phyloP scores from a whole-genome alignment of 441 rosid species.

The Populus tomentosa region DNA sequence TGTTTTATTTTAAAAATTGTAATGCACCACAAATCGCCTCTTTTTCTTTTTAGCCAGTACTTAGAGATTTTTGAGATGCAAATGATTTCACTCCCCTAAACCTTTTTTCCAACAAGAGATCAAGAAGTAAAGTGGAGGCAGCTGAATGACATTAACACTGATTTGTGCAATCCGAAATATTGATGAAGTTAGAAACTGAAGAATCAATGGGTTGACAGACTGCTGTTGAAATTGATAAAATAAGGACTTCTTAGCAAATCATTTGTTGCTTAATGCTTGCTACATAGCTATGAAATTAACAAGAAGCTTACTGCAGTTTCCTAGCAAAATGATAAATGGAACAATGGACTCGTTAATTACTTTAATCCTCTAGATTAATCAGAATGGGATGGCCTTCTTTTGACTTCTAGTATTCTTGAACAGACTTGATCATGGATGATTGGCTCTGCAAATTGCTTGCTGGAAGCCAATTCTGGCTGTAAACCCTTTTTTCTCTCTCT shows the following conservation, averaged over 20 bases:
- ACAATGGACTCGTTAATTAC: neutral
- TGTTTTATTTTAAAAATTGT: neutral
- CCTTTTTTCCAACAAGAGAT: neutral
- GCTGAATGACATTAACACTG: neutral
- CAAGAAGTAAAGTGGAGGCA: neutral
- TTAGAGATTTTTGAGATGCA: neutral
- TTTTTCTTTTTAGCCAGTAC: neutral
- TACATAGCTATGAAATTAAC: neutral
- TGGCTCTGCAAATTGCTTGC: neutral
- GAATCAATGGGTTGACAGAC: neutral
- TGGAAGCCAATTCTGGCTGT: too few species aligned
- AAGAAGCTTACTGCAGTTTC: neutral
- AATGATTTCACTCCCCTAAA: neutral
- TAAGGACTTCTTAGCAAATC: neutral
- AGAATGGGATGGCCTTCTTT: neutral
- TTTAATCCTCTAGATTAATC: neutral
- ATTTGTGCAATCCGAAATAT: neutral
- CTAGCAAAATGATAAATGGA: neutral
- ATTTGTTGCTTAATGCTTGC: neutral
- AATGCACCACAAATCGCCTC: neutral
- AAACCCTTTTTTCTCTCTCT: too few species aligned
- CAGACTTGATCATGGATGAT: neutral
- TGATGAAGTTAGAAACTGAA: neutral
- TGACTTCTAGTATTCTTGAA: neutral
- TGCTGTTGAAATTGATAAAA: neutral